Base-by-base conservation (phyloP, 768 basidiomycete genomes). In the Phylloporus scabripes region DNA sequence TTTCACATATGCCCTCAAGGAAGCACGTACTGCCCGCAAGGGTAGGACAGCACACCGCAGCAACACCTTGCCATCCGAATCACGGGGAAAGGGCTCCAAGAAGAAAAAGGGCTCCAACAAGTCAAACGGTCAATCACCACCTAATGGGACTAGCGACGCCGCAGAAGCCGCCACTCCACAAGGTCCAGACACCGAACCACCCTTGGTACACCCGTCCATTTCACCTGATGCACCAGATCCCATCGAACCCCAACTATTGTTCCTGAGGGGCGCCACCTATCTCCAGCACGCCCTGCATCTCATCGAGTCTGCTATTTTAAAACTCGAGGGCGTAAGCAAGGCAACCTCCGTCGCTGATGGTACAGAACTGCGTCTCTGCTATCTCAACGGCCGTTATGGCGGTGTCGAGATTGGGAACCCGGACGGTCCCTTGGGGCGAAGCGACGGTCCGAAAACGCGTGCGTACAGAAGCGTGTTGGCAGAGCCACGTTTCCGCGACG, bases 391-490 rank as follows among this genome's bases (percentile, higher is more conserved):
- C 7, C 78, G 75, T 50, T 91, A 85, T 51, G 90, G 90, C n/a
- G 90, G 88, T 1, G 81, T 89, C 21, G 89, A 92, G 67, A 76
- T 85, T n/a, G 85, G 84, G 9, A 83, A 90, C 59, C 81, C 83
- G 2, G 82, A 87, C 37, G 88, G 92, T 2, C 85, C 87, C 1
- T 64, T 92, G 28, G 87, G 91, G 1, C 71, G 68, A 36, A 68
- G 63, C 47, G 69, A 76, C 37, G 81, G 82, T 8, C 61, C 68
- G 31, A 92, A 92, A 69, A 66, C 78, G 21, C 60, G 63, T 39
- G 85, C 82, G 3, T 94, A 93, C 62, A 74, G 80, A 20, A 60
- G 68, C 32, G 76, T 74, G 7, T 74, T 92, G 21, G 76, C 73
- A 1, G 76, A 81, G 15, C 67, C 71, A 17, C 55, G 58, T 7